Evolutionary conservation across 768 basidiomycete species (phyloP).

Genomic region (Leccinum disarticulatum): DNA sequence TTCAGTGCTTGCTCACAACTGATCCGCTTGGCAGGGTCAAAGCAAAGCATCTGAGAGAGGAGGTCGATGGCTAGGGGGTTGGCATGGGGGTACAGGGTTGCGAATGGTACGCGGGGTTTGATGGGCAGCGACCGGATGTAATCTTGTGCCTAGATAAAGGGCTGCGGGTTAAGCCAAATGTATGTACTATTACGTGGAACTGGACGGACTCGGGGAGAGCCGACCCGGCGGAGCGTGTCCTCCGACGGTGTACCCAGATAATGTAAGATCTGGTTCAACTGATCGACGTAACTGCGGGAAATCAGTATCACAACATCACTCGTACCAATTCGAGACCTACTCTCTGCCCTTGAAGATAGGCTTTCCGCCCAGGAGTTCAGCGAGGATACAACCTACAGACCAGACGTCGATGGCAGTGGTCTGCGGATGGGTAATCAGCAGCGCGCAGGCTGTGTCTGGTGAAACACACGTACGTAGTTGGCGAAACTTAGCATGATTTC

Average conservation of each 20-base stretch:
- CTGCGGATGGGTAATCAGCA: constrained; percentile 38
- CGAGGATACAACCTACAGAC: constrained; percentile 95
- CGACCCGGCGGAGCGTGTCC: constrained; percentile 93
- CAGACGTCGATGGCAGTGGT: constrained; percentile 93
- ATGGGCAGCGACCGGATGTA: constrained; percentile 98
- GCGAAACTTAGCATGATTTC: constrained; percentile 99
- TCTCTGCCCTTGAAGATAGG: constrained; percentile 98
- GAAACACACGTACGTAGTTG: constrained; percentile 67
- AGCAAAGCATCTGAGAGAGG: constrained; percentile 86
- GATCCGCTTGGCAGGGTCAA: constrained; percentile 95
- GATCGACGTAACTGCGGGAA: constrained; percentile 84
- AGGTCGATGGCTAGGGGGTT: constrained; percentile 95
- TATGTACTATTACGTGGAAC: background rate
- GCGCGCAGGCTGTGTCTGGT: background rate
- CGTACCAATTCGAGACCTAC: constrained; percentile 44
- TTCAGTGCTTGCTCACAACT: constrained; percentile 94
- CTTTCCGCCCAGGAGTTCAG: constrained; percentile 89
- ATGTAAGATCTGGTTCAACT: constrained; percentile 96
- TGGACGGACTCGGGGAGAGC: constrained; percentile 79
- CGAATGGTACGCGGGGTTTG: constrained; percentile 91
- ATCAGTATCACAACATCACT: background rate
- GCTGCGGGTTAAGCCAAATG: constrained; percentile 2
- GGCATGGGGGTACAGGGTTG: constrained; percentile 88
- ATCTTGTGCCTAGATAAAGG: constrained; percentile 74
- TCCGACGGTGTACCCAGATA: constrained; percentile 98